Conservation (phyloP, 495 filamentous ascomycete species). For the Haplographium delicatum region DNA sequence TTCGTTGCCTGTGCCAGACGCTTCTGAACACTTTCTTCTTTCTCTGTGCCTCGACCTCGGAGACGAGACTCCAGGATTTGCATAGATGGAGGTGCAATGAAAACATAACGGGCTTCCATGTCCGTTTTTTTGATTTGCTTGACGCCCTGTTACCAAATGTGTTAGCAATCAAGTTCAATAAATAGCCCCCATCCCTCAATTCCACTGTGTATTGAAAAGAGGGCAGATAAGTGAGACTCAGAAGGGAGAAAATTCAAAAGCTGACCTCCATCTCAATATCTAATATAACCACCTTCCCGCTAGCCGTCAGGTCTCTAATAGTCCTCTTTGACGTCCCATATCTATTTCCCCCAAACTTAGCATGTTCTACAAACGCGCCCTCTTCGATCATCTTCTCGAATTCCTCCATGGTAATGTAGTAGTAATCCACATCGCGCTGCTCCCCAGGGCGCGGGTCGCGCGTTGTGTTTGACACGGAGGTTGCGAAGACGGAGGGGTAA, state of each 20-base stretch:
- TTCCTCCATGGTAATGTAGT: conserved; percentile 64
- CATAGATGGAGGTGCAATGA: conserved; percentile 73
- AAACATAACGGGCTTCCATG: conserved; percentile 76
- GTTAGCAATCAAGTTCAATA: conserved; percentile 1
- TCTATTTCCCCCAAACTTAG: conserved; percentile 78
- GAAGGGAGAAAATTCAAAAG: not conserved
- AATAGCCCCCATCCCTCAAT: no score
- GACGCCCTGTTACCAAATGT: conserved; percentile 53
- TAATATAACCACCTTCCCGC: conserved; percentile 62
- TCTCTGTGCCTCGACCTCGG: conserved; percentile 78
- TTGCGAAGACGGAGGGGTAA: conserved; percentile 70
- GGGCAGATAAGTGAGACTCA: not conserved
- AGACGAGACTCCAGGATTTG: conserved; percentile 71
- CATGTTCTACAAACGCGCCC: conserved; percentile 82
- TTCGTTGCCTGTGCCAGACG: conserved; percentile 70
- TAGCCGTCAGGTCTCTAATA: conserved; percentile 65
- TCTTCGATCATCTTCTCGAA: conserved; percentile 65
- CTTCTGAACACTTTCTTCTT: conserved; percentile 69
- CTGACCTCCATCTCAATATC: conserved; percentile 90
- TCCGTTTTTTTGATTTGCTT: conserved; percentile 83
- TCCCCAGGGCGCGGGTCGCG: conserved; percentile 73
- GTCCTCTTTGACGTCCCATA: conserved; percentile 81
- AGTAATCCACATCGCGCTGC: conserved; percentile 71
- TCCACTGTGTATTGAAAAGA: no score
- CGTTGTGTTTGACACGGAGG: conserved; percentile 85